Percentiles rank a stretch among this genome's conserved stretches.
phyloP scores from a whole-genome alignment of 192 early-diverging fungal genomes.

The Backusella westeae region DNA sequence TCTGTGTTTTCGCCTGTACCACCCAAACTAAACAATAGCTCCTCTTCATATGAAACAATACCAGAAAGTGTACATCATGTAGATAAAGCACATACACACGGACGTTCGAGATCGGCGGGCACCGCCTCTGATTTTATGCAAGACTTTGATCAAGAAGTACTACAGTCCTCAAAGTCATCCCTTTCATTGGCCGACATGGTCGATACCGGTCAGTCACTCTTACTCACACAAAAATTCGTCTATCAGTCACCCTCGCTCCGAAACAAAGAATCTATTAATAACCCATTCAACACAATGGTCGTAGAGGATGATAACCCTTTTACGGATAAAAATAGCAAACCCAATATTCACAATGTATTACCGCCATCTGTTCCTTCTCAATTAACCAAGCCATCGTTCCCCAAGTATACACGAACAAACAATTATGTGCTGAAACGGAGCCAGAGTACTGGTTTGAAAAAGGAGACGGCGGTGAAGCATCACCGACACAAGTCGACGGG shows the following conservation, averaged over 20 bases:
- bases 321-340: constrained; percentile 5
- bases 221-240: constrained; percentile 26
- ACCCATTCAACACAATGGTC: constrained; percentile 8
- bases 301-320: not conserved
- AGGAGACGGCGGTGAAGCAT: not conserved
- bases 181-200: not conserved
- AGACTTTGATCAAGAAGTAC: not conserved
- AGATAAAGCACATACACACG: constrained; percentile 6
- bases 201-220: constrained; percentile 15
- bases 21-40: not conserved
- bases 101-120: constrained; percentile 4
- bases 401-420: constrained; percentile 1
- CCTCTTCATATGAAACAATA: not conserved
- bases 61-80: not conserved
- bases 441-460: constrained; percentile 1
- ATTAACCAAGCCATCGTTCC: constrained; percentile 12
- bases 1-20: not conserved
- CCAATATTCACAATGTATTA: not conserved
- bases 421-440: not conserved
- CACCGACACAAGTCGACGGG: constrained; percentile 3
- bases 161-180: not conserved
- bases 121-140: constrained; percentile 2
- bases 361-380: constrained; percentile 19
- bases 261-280: not conserved
- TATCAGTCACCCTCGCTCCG: constrained; percentile 6